Base-by-base conservation (phyloP, 139 green algal species). In the Chlamydomonas sphaeroides region DNA sequence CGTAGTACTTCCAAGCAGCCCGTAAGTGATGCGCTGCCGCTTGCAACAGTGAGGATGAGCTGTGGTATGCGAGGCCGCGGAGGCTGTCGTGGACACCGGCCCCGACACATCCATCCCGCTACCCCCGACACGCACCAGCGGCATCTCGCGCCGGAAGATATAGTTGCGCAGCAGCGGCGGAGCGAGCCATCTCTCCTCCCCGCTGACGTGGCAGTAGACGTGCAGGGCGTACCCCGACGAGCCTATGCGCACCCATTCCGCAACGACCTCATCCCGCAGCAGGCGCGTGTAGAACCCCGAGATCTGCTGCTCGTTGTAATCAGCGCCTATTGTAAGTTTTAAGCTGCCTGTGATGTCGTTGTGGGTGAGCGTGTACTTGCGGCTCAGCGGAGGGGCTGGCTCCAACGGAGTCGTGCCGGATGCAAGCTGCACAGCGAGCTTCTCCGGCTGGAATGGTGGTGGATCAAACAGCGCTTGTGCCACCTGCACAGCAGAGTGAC, bases 91-190 rank as follows among this genome's bases (percentile, higher is more conserved):
- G n/a, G n/a, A n/a, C n/a, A n/a, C n/a, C n/a, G n/a, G n/a, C n/a
- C n/a, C n/a, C n/a, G n/a, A n/a, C n/a, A n/a, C n/a, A n/a, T n/a
- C n/a, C n/a, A n/a, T n/a, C n/a, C n/a, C n/a, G 45, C 45, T 14
- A 53, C 14, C 45, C 11, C 45, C 45, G 45, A 53, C 10, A 53
- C 88, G 68, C 77, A 97, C 95, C 81, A 98, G 88, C 1, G 91
- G 90, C 90, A 98, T 97, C 68, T 98, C 95, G 3, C 95, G 78
- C n/a, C 91, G 80, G 81, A 98, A 98, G 57, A 98, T 96, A 84
- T 95, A 97, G 83, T 93, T 93, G 3, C 95, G 89, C n/a, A 98
- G 87, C 63, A 82, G 42, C 1, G 95, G 92, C 4, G 95, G 95
- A 0, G 95, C 95, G 0, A 97, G 87, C 93, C 96, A 98, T 3